phyloP scores from a whole-genome alignment of 2,329 filamentous ascomycete species.

The Diplodia mutila region DNA sequence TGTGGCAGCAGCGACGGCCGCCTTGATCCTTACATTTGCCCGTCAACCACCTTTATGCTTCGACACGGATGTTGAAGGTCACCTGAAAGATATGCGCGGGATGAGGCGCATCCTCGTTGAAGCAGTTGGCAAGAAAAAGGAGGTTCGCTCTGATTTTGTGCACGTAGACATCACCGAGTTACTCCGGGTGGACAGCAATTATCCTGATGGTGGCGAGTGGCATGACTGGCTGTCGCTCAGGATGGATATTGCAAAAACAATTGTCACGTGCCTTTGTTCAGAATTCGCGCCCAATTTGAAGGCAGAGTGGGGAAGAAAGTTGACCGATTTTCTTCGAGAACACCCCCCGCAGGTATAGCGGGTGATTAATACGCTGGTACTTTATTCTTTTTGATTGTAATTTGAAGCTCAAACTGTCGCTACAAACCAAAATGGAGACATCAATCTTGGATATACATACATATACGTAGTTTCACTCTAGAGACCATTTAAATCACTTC shows the following conservation, averaged over 20 bases:
- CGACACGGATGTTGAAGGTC: background rate
- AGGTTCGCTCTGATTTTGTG: background rate
- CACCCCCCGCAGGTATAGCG: no score
- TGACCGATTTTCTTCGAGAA: no score
- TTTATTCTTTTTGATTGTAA: no score
- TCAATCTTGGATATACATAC: no score
- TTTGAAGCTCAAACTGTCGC: no score
- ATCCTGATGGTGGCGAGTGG: background rate
- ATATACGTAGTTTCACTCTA: no score
- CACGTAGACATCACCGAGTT: background rate
- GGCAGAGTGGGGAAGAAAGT: background rate
- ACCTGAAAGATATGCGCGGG: background rate
- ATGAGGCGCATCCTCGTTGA: background rate
- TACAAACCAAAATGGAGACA: no score
- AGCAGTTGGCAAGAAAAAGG: background rate
- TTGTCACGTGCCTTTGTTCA: background rate
- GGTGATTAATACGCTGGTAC: no score
- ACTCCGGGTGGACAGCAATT: background rate
- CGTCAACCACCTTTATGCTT: constrained; percentile 26
- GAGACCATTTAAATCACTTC: no score
- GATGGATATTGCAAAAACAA: background rate
- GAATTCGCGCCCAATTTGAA: background rate
- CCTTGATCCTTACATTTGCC: constrained; percentile 27
- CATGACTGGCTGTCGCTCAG: background rate
- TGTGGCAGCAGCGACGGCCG: constrained; percentile 29